Evolutionary conservation across 495 filamentous ascomycete species (phyloP).

Genomic region (Umbilicaria muhlenbergii): DNA sequence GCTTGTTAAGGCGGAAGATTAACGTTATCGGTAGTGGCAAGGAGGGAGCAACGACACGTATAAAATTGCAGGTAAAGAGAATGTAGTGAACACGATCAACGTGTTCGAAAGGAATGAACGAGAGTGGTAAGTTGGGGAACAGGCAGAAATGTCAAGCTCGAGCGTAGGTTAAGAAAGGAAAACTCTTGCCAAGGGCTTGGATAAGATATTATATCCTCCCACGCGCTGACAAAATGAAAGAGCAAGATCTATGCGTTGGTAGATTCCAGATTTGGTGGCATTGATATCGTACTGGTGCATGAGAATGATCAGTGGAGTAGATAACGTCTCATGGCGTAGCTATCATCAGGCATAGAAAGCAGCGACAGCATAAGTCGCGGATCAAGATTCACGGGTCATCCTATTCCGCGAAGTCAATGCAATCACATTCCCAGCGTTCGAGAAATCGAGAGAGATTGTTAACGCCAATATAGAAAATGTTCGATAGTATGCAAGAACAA

Average conservation of each 20-base stretch:
- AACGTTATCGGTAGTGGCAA: background rate
- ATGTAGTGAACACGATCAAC: constrained; percentile 6
- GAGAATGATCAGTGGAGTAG: background rate
- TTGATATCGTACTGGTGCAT: background rate
- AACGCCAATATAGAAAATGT: too few species aligned
- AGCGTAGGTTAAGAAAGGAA: constrained; percentile 2
- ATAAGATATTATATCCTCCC: background rate
- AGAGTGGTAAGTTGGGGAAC: background rate
- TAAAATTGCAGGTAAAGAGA: background rate
- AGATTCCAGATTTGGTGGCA: background rate
- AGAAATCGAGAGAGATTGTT: too few species aligned
- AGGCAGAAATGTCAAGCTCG: background rate
- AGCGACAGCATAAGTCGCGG: too few species aligned
- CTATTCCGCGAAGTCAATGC: too few species aligned
- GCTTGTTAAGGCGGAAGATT: background rate
- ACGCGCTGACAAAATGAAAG: background rate
- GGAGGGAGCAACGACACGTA: background rate
- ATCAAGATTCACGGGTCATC: too few species aligned
- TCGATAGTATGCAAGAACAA: too few species aligned
- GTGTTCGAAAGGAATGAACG: background rate
- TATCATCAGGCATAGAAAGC: too few species aligned
- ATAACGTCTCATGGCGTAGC: background rate
- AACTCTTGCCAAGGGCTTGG: constrained; percentile 2
- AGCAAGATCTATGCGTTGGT: background rate
- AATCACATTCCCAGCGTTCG: too few species aligned